Evolutionary conservation across 768 basidiomycete genomes (phyloP), one percentile per base, ranked within the genome.

Genomic region (Nidula microcarpa): DNA sequence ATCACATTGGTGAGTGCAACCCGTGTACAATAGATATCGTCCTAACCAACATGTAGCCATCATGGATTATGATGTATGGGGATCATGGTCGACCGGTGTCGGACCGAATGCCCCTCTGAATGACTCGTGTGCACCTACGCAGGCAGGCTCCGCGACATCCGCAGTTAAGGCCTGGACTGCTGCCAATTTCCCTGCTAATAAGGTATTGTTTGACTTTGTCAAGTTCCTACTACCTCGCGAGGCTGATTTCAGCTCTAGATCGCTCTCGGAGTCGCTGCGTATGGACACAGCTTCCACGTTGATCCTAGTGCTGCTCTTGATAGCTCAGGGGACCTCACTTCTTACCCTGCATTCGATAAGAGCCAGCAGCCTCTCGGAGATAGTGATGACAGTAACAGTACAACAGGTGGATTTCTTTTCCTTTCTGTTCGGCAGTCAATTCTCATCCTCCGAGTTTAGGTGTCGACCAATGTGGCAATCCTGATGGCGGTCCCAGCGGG

Each of bases 61-160:
- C 55, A 86, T 86, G 85, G 77, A 81, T 65, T 86, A 86, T 62
- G 85, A 86, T 59, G 64, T 86, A 16, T 71, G 64, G 63, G 76
- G 77, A 5, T 68, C 71, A 4, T 87, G 78, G 75, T 80, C 78
- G 58, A 64, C 71, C 59, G 60, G 78, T 62, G 74, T 83, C 48
- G 94, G 93, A 2, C 86, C 94, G 3, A 95, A 97, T 65, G 86
- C 94, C 0, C 94, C 94, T 6, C 78, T 96, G 16, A 70, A 80
- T 35, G 85, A 94, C 69, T 74, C 82, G 0, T 96, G 94, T 62
- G 81, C 85, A 1, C 58, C 82, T 36, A 64, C 77, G 43, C 82
- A 87, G 56, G 71, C 76, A 17, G 92, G 91, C 6, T 92, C 91
- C 52, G 92, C 86, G 10, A 74, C 77, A 14, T 80, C 81, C 16